Evolutionary conservation across 2,329 filamentous ascomycete species (phyloP).

Genomic region (Rugonectria rugulosa): DNA sequence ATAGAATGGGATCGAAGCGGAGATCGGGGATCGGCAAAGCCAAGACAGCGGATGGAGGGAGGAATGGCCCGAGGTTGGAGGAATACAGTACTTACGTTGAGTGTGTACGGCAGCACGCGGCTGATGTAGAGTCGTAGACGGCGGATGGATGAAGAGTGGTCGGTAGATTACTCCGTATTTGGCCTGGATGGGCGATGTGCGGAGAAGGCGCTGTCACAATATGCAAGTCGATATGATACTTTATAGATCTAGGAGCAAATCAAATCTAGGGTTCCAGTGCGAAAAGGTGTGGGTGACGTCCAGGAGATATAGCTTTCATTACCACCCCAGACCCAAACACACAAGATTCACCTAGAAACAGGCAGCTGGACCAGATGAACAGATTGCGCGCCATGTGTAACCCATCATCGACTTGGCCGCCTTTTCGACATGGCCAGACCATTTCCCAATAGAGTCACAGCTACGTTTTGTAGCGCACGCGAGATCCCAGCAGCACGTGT

Average conservation of each 20-base stretch:
- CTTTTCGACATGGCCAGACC: constrained; percentile 11
- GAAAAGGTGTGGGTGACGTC: neutral
- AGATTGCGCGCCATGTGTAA: constrained; percentile 16
- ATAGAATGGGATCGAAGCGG: neutral
- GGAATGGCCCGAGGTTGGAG: neutral
- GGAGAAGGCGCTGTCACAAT: neutral
- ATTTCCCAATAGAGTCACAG: constrained; percentile 20
- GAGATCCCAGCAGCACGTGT: constrained; percentile 20
- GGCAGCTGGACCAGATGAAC: constrained; percentile 10
- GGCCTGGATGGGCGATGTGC: neutral
- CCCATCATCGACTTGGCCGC: constrained; percentile 9
- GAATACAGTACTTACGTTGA: neutral
- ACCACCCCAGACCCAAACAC: neutral
- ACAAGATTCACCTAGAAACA: constrained; percentile 12
- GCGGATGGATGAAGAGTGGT: too few species aligned
- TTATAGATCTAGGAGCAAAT: constrained; percentile 3
- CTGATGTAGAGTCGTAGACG: neutral
- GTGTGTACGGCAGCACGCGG: too few species aligned
- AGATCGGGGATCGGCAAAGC: neutral
- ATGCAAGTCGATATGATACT: neutral
- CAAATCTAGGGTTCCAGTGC: neutral
- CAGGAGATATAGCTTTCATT: constrained; percentile 14
- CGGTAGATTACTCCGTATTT: too few species aligned
- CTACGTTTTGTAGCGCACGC: constrained; percentile 15
- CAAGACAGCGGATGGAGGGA: neutral